Base-by-base conservation (phyloP, 1,284 basidiomycete genomes). In the Earliella scabrosa region DNA sequence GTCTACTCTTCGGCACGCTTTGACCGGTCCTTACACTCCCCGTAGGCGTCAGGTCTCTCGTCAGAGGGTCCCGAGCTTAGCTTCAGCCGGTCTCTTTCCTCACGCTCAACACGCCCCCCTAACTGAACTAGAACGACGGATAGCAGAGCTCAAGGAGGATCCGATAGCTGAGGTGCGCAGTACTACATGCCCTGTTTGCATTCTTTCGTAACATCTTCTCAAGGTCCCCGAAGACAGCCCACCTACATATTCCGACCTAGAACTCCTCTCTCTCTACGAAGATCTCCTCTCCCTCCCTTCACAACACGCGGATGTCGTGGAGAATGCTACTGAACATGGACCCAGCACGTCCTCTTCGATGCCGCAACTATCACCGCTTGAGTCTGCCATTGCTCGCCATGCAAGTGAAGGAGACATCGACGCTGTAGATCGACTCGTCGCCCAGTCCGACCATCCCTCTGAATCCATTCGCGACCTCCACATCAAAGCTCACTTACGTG, bases 401-500 rank as follows among this genome's bases (percentile, higher is more conserved):
- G 82, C 86, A 1, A 56, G 65, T 2, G 59, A 63, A 0, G 86
- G 86, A 0, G 75, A 86, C 44, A 64, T 78, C 3, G 63, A 63
- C 14, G 75, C 71, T 9, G 70, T 80, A 0, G 85, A 89, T 64
- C 58, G 71, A 14, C 68, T 82, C 49, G 63, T 87, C 36, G 61
- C 74, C 35, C 70, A 70, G 32, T 75, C 77, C 59, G 54, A 44
- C 1, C 23, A 41, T 13, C 83, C 84, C 27, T 82, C 79, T 0
- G 79, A 82, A 32, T 64, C 63, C 3, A 88, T 90, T 59, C 82
- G 85, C 3, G 84, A 92, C 65, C 75, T 89, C 7, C 88, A 90
- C 59, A 71, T 92, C 57, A 85, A 85, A 68, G 75, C 82, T 0
- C 79, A 90, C 63, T 66, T 90, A 23, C 72, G 72, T 31, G 71